Evolutionary conservation across 345 rosid genomes (phyloP), one percentile per base, ranked within the genome.

Genomic region (Camelina sativa): DNA sequence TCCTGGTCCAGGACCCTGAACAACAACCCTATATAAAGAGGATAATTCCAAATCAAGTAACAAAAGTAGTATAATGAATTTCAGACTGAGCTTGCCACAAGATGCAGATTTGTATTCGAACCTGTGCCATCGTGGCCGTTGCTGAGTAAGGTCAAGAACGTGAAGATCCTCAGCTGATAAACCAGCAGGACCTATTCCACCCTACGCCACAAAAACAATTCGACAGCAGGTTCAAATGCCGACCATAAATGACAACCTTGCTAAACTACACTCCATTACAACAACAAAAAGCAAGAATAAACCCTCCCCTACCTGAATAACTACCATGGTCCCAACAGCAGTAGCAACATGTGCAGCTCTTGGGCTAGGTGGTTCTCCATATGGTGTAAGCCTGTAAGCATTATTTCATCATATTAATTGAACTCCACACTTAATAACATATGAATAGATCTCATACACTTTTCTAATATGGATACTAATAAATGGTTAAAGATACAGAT

Each of bases 321-420:
- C 99, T 7, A 95, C 99, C 99, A 95, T 95, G 38, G 99, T 95
- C 69, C 98, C 99, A 62, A 95, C 99, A 11, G 98, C 98, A 67
- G 96, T 89, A 38, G 99, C 99, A 63, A 95, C 98, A 85, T 95
- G 99, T 20, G 99, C 99, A 72, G 99, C 99, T 85, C 99, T 90
- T 35, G 99, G 97, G 11, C 94, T 92, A 47, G 99, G 99, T 70
- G 98, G 97, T 69, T 95, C 99, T 54, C 99, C 99, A 81, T 84
- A 83, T 16, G 98, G 98, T 62, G 89, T 81, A 53, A 95, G 82
- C 84, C 99, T 95, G 80, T 28, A 17, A 69, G 57, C 72, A 75
- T 48, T 44, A 75, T 15, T 66, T 56, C 47, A 52, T 23, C 47
- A 61, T 59, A 22, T 67, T 20, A 54, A 65, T 25, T 8, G 28